Evolutionary conservation across 192 early-diverging fungal genomes (phyloP), one percentile per base, ranked within the genome.

Genomic region (Lunasporangiospora selenospora): DNA sequence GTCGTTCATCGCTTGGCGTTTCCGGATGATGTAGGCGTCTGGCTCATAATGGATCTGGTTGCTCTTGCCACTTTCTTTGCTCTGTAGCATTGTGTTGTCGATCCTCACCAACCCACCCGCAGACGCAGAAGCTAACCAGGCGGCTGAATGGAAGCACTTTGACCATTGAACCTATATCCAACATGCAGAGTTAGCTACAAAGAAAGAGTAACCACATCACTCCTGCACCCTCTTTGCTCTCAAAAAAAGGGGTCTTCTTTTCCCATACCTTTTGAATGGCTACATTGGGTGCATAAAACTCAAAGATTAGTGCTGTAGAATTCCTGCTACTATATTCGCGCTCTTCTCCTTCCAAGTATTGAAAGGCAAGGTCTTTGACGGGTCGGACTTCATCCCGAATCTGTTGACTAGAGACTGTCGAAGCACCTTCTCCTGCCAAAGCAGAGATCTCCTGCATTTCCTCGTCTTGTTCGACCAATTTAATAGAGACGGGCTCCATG

Each of bases 91-190:
- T 16, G 67, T 71, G 40, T 71, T 71, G 46, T 71, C 67, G 48
- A 71, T 41, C 24, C 59, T 62, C 16, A 71, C 67, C 6, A 71
- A 4, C 10, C 67, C 67, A 42, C 59, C 58, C 16, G 67, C 58
- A 4, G 67, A 71, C 19, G 59, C 67, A 4, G 67, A 71, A 0
- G 67, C 67, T 34, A 71, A 41, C 67, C 67, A 71, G n/a, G 67
- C 59, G 16, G 67, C 67, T 9, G 59, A 62, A 38, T 62, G 58
- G 21, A 45, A 71, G 18, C 59, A 57, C 4, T 34, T 48, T 12
- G 67, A 71, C 67, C 67, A 71, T 24, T 71, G 67, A 3, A 57
- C 67, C 67, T 71, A 36, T 5, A 32, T 33, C n/a, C n/a, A n/a
- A n/a, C n/a, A n/a, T 26, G 9, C 7, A 31, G 16, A 43, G 7